Evolutionary conservation across 768 basidiomycete species (phyloP), one percentile per base, ranked within the genome.

Genomic region (Xerocomellus intermedius): DNA sequence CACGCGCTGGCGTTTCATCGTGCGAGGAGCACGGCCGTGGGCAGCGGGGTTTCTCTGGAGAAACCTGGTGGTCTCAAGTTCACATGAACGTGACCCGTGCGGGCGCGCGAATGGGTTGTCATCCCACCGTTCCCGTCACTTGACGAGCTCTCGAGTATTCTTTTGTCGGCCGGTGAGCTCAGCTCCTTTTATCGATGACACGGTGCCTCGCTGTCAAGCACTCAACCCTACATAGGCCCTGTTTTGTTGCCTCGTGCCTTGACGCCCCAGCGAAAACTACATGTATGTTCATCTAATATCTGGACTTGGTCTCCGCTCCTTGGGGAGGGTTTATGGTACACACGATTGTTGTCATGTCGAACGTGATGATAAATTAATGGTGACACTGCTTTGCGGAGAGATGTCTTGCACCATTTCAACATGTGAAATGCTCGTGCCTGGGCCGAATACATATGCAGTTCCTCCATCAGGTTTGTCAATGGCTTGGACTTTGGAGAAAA

Each of bases 1-100:
- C 86, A 83, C 62, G 91, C 91, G 2, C 69, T 91, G 37, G 70
- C 77, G 43, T 86, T 85, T 65, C 76, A 85, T 62, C 79, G 75
- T 42, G 74, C 73, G 19, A 79, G 73, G 48, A 62, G 48, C 42
- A 36, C 69, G 5, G 19, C 35, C 14, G n/a, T 4, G 12, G 51
- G 54, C 9, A 42, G 70, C 8, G 52, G 59, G 19, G 9, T 32
- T 42, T 42, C 51, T 39, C 19, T 36, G n/a, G 63, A 55, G 50
- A 54, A 43, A 32, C 21, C 44, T 41, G 44, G 46, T 16, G 41
- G 50, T 2, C 2, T n/a, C 47, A 67, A 59, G 48, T 8, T 57
- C 1, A 49, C 38, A 24, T 67, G 56, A 65, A 32, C 13, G 24
- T 3, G 19, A 10, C 9, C 12, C 5, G 21, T 21, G 17, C 7